phyloP scores from a whole-genome alignment of 2,329 filamentous ascomycete genomes.

The Arthrinium puccinioides region DNA sequence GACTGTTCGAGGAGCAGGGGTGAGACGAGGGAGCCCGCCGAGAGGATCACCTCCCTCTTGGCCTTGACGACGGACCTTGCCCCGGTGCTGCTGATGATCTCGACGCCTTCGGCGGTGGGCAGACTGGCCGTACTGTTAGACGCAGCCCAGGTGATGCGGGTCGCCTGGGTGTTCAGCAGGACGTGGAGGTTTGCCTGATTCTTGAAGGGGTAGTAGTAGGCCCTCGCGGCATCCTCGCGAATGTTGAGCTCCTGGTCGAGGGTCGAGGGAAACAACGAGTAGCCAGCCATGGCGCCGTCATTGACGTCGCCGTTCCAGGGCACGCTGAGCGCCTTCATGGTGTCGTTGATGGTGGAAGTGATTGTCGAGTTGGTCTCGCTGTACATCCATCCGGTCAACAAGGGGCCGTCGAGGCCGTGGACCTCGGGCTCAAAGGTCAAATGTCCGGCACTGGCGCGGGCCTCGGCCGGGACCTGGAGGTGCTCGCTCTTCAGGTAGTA shows the following conservation, averaged over 20 bases:
- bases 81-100: conserved; percentile 18
- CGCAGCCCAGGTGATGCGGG: conserved; percentile 26
- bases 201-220: conserved; percentile 36
- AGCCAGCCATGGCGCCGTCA: conserved; percentile 34
- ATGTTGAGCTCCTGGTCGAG: conserved; percentile 27
- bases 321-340: conserved; percentile 25
- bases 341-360: conserved; percentile 25
- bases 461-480: conserved; percentile 6
- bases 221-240: conserved; percentile 37
- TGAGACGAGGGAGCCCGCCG: conserved; percentile 22
- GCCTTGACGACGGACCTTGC: conserved; percentile 3
- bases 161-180: conserved; percentile 32
- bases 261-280: conserved; percentile 32
- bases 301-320: conserved; percentile 33
- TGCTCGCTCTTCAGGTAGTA: conserved; percentile 16
- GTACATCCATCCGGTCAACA: conserved; percentile 19
- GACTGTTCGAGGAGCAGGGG: conserved; percentile 11
- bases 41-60: conserved; percentile 26
- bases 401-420: conserved; percentile 19
- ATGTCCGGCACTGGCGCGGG: not conserved
- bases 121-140: conserved; percentile 1
- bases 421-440: conserved; percentile 12
- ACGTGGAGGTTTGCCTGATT: conserved; percentile 32
- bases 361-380: conserved; percentile 14
- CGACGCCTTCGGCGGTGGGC: conserved; percentile 18